Percentiles rank a stretch among this genome's conserved stretches.
Evolutionary conservation across 2,329 filamentous ascomycete genomes (phyloP).

Genomic region (Pezicula carpinea): DNA sequence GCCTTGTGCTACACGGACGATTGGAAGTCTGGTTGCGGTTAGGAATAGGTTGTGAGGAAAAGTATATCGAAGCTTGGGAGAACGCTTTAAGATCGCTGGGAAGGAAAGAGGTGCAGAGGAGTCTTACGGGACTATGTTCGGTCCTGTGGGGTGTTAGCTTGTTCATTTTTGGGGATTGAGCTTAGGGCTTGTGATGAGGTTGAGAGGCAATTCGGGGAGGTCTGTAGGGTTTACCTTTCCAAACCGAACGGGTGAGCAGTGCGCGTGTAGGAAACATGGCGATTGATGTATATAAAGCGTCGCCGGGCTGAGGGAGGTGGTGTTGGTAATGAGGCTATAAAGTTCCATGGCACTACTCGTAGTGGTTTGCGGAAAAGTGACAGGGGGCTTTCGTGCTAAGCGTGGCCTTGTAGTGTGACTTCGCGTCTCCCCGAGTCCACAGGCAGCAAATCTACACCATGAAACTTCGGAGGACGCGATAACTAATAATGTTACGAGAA

Average conservation of each 20-base stretch:
- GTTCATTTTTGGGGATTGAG: constrained; percentile 5
- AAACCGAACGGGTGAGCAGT: constrained; percentile 61
- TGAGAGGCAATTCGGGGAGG: background rate
- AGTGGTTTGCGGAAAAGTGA: background rate
- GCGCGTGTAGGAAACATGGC: constrained; percentile 56
- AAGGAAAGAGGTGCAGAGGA: constrained; percentile 8
- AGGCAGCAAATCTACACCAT: background rate
- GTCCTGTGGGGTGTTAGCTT: constrained; percentile 43
- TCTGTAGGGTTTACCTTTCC: constrained; percentile 57
- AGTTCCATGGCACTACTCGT: background rate
- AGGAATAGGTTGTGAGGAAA: constrained; percentile 26
- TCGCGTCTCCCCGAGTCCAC: constrained; percentile 9
- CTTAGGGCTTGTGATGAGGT: background rate
- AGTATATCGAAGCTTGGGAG: constrained; percentile 20
- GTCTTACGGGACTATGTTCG: constrained; percentile 66
- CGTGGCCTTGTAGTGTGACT: background rate
- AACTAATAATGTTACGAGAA: background rate
- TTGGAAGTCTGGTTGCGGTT: constrained; percentile 42
- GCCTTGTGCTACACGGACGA: constrained; percentile 42
- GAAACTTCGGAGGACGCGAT: background rate
- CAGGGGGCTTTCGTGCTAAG: constrained; percentile 5
- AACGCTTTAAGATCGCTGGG: background rate
- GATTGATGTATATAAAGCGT: constrained; percentile 4
- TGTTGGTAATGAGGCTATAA: background rate
- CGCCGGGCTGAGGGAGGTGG: background rate